Evolutionary conservation across 2,329 filamentous ascomycete genomes (phyloP), one percentile per base, ranked within the genome.

Genomic region (Neonectria punicea): DNA sequence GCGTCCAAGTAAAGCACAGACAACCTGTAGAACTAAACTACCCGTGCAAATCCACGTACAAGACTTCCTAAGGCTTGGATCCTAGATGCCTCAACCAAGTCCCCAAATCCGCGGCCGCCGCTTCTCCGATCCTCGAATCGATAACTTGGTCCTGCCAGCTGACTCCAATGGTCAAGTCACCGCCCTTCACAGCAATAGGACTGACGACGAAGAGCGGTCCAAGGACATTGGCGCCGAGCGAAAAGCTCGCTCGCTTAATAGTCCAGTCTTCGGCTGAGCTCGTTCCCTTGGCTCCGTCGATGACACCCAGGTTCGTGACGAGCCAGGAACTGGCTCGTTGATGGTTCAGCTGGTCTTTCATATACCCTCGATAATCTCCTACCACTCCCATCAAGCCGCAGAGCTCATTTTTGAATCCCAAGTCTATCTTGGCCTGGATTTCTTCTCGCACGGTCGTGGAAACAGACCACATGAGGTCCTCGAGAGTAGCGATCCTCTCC

Each of bases 241-340:
- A 30, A 32, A 74, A 72, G 4, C 20, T 25, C 13, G 72, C 66
- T 13, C 55, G 50, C 22, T 68, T 44, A 1, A 76, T 68, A 0
- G 46, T 55, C 74, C 73, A 75, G 2, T 16, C 49, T 22, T 50
- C 25, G 14, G 28, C 5, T 2, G 43, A 10, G 4, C 25, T 6
- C 25, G 22, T 22, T 13, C 16, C 25, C 14, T 20, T 20, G 36
- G 30, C 25, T 41, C 68, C 70, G n/a, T 71, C 66, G 9, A 73
- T 53, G 14, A 73, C 73, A 8, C 74, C 74, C 5, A 77, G 39
- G 58, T 74, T 76, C 20, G 60, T 71, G 18, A 73, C 65, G 8
- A 68, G 39, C 65, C 68, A 70, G 1, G 69, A 58, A 3, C 36
- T 1, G 3, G n/a, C n/a, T 4, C 75, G 61, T 10, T 69, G 68